phyloP scores from a whole-genome alignment of 371 early-diverging fungal genomes.

The Apophysomyces variabilis region DNA sequence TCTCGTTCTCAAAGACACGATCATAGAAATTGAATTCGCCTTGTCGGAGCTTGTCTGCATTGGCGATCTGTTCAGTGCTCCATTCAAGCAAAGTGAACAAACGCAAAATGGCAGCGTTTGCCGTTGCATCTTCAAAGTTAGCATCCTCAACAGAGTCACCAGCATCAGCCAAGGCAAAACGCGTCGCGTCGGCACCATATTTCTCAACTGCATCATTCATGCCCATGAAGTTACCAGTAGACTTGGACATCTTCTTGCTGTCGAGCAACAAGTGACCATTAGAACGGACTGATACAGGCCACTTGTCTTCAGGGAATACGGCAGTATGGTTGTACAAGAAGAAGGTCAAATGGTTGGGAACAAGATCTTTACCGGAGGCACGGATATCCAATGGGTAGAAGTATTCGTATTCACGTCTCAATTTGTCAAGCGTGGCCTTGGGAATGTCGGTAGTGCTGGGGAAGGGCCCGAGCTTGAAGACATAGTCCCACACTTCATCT shows the following conservation, averaged over 20 bases:
- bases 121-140: slow-evolving; percentile 98
- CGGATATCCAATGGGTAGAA: slow-evolving; percentile 99
- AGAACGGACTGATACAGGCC: slow-evolving; percentile 94
- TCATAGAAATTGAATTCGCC: slow-evolving; percentile 76
- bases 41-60: slow-evolving; percentile 41
- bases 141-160: slow-evolving; percentile 99
- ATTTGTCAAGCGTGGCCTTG: slow-evolving; percentile 64
- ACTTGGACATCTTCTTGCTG: slow-evolving; percentile 99
- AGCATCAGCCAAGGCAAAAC: slow-evolving; percentile 94
- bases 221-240: slow-evolving; percentile 99
- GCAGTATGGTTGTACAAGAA: slow-evolving; percentile 99
- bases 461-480: slow-evolving; percentile 78
- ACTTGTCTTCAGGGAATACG: slow-evolving; percentile 92
- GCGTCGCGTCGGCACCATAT: slow-evolving; percentile 98
- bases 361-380: slow-evolving; percentile 98
- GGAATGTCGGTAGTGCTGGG: slow-evolving; percentile 73
- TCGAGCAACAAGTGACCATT: slow-evolving; percentile 99
- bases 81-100: slow-evolving; percentile 93
- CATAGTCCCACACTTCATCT: slow-evolving; percentile 96
- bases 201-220: slow-evolving; percentile 84
- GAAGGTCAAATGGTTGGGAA: slow-evolving; percentile 99
- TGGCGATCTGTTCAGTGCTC: slow-evolving; percentile 68
- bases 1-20: slow-evolving; percentile 85
- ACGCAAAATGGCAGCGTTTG: slow-evolving; percentile 96
- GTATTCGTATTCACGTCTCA: slow-evolving; percentile 93